phyloP scores from a whole-genome alignment of 805 yeast species.

The Ogataea methanolica region DNA sequence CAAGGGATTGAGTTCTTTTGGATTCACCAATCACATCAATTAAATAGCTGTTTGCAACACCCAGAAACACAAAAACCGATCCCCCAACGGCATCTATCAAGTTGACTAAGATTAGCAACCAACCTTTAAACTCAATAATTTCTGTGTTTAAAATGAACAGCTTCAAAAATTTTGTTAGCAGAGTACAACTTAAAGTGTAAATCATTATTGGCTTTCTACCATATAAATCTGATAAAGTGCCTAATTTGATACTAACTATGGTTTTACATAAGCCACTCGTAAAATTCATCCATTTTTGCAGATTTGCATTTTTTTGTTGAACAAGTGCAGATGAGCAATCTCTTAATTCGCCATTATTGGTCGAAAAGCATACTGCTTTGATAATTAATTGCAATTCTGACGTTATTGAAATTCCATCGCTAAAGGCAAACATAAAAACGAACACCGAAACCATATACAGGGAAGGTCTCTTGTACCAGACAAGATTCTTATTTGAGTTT shows the following conservation, averaged over 20 bases:
- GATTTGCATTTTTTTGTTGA: conserved; percentile 41
- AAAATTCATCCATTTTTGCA: conserved; percentile 42
- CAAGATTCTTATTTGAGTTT: conserved; percentile 29
- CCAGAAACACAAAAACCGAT: conserved; percentile 49
- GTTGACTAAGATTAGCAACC: conserved; percentile 38
- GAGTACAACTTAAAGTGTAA: conserved; percentile 15
- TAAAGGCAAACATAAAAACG: conserved; percentile 38
- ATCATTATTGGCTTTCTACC: conserved; percentile 55
- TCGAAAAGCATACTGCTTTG: conserved; percentile 35
- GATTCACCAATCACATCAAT: conserved; percentile 67
- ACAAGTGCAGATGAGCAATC: conserved; percentile 28
- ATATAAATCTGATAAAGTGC: conserved; percentile 56
- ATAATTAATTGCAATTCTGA: conserved; percentile 33
- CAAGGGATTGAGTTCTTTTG: conserved; percentile 53
- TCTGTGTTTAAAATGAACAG: conserved; percentile 20
- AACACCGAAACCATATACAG: conserved; percentile 42
- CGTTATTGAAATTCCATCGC: conserved; percentile 35
- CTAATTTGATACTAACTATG: conserved; percentile 56
- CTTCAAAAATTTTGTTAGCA: conserved; percentile 12
- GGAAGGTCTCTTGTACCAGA: conserved; percentile 58
- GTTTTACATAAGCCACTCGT: conserved; percentile 41
- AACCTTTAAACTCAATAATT: conserved; percentile 26
- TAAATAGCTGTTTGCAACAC: conserved; percentile 63
- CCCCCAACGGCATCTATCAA: conserved; percentile 56
- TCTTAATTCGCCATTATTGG: conserved; percentile 9